Evolutionary conservation across 2,329 filamentous ascomycete genomes (phyloP).

Genomic region (Pseudomassariella vexata): DNA sequence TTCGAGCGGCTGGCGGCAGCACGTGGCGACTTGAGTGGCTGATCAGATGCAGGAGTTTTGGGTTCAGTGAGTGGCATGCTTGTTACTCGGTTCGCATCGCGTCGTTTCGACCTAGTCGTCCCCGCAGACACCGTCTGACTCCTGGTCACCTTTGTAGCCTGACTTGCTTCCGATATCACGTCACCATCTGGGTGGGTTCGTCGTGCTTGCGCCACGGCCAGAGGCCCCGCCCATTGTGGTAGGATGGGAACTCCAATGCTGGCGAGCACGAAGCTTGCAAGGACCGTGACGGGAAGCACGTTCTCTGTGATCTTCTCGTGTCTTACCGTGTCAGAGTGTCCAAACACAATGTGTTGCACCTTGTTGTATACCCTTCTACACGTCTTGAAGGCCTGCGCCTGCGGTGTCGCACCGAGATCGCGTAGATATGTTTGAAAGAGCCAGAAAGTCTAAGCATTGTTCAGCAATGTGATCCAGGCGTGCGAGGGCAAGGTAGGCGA

Average conservation of each 20-base stretch:
- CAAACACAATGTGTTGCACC: slow-evolving; percentile 83
- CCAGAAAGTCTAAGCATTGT: slow-evolving; percentile 68
- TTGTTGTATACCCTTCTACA: slow-evolving; percentile 83
- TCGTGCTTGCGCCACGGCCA: slow-evolving; percentile 76
- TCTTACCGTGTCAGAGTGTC: slow-evolving; percentile 61
- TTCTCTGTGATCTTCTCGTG: slow-evolving; percentile 79
- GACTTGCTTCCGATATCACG: slow-evolving; percentile 52
- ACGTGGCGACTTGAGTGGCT: slow-evolving; percentile 7
- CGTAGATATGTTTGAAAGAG: slow-evolving; percentile 83
- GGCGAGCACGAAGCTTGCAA: slow-evolving; percentile 74
- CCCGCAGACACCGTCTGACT: slow-evolving; percentile 60
- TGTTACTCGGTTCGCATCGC: slow-evolving; percentile 39
- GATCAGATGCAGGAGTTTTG: slow-evolving; percentile 4
- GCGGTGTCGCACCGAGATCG: slow-evolving; percentile 70
- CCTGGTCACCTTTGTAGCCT: slow-evolving; percentile 47
- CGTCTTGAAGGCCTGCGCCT: slow-evolving; percentile 73
- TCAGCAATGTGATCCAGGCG: slow-evolving; percentile 15
- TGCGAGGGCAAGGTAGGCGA: slow-evolving; percentile 15
- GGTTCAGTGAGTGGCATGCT: slow-evolving; percentile 35
- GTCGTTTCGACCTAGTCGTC: slow-evolving; percentile 45
- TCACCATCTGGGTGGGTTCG: slow-evolving; percentile 63
- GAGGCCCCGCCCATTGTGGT: slow-evolving; percentile 71
- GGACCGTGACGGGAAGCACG: slow-evolving; percentile 70
- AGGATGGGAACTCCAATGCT: slow-evolving; percentile 70
- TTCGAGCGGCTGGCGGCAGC: slow-evolving; percentile 3